phyloP scores from a whole-genome alignment of 768 basidiomycete genomes.

The Cystofilobasidium ferigula region DNA sequence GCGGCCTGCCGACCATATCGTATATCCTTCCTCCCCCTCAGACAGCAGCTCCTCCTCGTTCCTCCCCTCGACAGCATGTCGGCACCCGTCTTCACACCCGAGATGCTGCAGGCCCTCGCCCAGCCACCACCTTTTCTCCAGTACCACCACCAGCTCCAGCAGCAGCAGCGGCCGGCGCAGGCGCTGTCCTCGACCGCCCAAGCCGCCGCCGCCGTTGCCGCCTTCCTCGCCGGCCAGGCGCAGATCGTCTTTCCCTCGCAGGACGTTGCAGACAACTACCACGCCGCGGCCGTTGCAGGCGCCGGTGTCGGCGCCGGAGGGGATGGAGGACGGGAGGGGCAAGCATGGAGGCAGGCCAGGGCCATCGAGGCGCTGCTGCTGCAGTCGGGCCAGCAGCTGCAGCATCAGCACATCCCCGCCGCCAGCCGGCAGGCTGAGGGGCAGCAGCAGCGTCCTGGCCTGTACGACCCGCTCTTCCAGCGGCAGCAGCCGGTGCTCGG shows the following conservation, averaged over 20 bases:
- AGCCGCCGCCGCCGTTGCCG: slow-evolving; percentile 9
- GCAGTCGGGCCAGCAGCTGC: background rate
- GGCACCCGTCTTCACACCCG: background rate
- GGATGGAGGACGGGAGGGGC: background rate
- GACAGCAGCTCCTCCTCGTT: too few relatives aligned
- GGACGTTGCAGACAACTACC: background rate
- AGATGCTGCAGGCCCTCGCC: background rate
- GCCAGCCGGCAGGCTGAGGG: background rate
- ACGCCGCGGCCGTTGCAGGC: background rate
- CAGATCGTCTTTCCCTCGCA: background rate
- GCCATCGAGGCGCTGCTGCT: slow-evolving; percentile 7
- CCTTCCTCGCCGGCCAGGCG: background rate
- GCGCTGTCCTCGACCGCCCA: slow-evolving; percentile 4
- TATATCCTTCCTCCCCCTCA: too few relatives aligned
- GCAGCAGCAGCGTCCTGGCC: background rate
- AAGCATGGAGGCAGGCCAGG: background rate
- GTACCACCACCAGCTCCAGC: background rate
- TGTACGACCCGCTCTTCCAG: background rate
- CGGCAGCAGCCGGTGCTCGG: background rate
- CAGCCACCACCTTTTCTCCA: background rate
- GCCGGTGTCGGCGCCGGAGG: background rate
- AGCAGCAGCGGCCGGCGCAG: background rate
- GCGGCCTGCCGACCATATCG: too few relatives aligned
- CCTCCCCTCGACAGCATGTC: background rate
- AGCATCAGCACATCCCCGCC: background rate